Evolutionary conservation across 2,329 filamentous ascomycete species (phyloP), one percentile per base, ranked within the genome.

Genomic region (Aspergillus sp.): DNA sequence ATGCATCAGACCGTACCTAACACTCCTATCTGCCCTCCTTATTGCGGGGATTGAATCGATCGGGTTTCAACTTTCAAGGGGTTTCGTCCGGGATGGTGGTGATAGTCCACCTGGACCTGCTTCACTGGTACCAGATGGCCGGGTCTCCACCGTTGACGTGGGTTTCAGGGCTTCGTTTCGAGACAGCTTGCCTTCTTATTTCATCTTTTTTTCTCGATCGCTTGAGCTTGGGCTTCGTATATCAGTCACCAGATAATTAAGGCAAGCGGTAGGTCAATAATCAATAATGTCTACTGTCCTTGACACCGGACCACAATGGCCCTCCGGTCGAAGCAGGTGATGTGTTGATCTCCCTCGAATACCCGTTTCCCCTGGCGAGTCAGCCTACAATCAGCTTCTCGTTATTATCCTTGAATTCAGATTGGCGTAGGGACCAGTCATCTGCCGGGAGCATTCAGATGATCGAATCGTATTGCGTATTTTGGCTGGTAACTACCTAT

Each of bases 41-140:
- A 11, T 14, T 24, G 45, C 45, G 45, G 45, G 18, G n/a, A 47
- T 42, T n/a, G 14, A 11, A 7, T 22, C 22, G 45, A 36, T 14
- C 39, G 14, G 14, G 32, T 36, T 36, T 36, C 32, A 36, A 36
- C 6, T 22, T 47, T 47, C 45, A 47, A 47, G 45, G 42, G 52
- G 53, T 5, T 47, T 31, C 10, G 20, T 45, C 52, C n/a, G 45
- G 51, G 42, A 54, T 50, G n/a, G n/a, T 12, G 2, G 14, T 47
- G 24, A 52, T 42, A 52, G 24, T 51, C 57, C 60, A 59, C 53
- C 20, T 57, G 60, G 47, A 46, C 39, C 45, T 32, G 31, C 45
- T 45, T 47, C n/a, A 60, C 59, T 60, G 60, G 57, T 58, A 62
- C 62, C 60, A 60, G 47, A 64, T 60, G 57, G 57, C 57, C 39